These are phyloP conservation scores for Talaromyces adpressus DNA, from an alignment of 495 filamentous ascomycete genomes.

Conservation along the genomic window DNA sequence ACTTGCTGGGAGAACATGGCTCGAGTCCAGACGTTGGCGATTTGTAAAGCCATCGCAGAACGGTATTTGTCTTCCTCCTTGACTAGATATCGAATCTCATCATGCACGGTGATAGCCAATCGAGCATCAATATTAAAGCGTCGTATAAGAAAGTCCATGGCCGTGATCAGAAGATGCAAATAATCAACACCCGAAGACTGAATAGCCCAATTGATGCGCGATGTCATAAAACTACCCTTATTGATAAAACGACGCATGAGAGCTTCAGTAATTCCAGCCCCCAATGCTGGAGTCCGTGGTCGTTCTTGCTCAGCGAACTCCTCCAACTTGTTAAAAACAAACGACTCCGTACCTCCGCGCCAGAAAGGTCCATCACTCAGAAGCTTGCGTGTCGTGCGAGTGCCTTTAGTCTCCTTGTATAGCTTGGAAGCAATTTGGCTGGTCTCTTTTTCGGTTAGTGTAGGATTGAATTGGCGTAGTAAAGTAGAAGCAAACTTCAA, in stretches of 20 bases:
- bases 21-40: slow-evolving; percentile 93
- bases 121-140: slow-evolving; percentile 78
- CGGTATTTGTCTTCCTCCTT: slow-evolving; percentile 80
- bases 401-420: slow-evolving; percentile 85
- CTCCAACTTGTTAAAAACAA: slow-evolving; percentile 97
- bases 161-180: slow-evolving; percentile 85
- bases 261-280: slow-evolving; percentile 93
- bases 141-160: slow-evolving; percentile 91
- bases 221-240: slow-evolving; percentile 89
- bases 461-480: slow-evolving; percentile 87
- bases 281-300: slow-evolving; percentile 88
- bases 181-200: slow-evolving; percentile 97
- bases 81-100: slow-evolving; percentile 93
- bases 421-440: slow-evolving; percentile 67
- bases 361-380: slow-evolving; percentile 76
- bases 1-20: slow-evolving; percentile 97
- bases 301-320: slow-evolving; percentile 93
- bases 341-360: slow-evolving; percentile 92
- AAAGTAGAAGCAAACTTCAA: slow-evolving; percentile 87
- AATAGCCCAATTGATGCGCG: slow-evolving; percentile 98
- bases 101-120: slow-evolving; percentile 90
- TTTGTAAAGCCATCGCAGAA: slow-evolving; percentile 82
- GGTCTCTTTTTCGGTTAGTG: slow-evolving; percentile 68
- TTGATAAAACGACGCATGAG: slow-evolving; percentile 80
- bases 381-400: slow-evolving; percentile 61